These are phyloP conservation scores for Mrakia frigida DNA, from an alignment of 768 basidiomycete genomes.

Conservation along the genomic window DNA sequence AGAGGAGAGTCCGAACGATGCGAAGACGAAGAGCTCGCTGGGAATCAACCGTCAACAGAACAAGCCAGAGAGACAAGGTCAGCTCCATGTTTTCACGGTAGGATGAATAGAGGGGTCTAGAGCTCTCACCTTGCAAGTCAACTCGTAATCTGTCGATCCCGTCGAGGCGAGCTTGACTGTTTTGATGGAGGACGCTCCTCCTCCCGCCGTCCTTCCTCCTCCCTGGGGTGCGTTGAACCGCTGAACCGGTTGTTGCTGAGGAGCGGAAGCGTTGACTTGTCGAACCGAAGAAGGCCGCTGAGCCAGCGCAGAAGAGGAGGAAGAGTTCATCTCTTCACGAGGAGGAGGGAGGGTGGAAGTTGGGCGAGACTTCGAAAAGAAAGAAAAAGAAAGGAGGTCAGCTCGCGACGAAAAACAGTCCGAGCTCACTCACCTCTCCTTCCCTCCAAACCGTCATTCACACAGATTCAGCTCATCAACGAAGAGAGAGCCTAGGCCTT, in stretches of 20 bases:
- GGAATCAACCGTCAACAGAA: too few relatives aligned
- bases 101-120: too few relatives aligned
- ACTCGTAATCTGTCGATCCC: neutral
- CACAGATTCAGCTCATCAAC: neutral
- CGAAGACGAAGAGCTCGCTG: constrained; percentile 26
- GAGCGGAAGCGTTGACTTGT: neutral
- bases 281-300: neutral
- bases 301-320: neutral
- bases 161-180: neutral
- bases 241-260: neutral
- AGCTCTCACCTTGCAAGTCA: neutral
- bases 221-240: too few relatives aligned
- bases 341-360: neutral
- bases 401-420: neutral
- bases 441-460: neutral
- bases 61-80: neutral
- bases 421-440: neutral
- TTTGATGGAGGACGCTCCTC: too few relatives aligned
- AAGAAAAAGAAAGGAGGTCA: neutral
- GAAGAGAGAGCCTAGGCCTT: neutral
- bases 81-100: neutral
- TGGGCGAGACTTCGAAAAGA: neutral
- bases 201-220: too few relatives aligned
- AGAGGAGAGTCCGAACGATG: constrained; percentile 18
- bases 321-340: constrained; percentile 1